A percentile compares a stretch with the other conserved stretches of the same genome.
Evolutionary conservation across 2,329 filamentous ascomycete genomes (phyloP).

Genomic region (Xylaria sp.): DNA sequence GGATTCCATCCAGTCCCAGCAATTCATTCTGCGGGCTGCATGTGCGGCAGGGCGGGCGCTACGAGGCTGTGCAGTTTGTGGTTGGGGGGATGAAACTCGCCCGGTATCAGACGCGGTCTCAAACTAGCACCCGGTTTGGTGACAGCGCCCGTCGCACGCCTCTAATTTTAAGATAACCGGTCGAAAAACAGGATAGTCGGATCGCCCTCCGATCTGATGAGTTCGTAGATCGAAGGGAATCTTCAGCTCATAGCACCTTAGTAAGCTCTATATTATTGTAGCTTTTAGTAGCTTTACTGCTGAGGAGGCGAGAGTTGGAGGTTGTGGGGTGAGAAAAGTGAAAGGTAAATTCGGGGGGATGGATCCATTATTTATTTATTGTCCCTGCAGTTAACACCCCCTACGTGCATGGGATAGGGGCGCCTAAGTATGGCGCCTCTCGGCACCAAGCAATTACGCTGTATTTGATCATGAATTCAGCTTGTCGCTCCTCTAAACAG

Average conservation of each 20-base stretch:
- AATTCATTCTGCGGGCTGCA: not conserved
- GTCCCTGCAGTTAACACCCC: too few relatives aligned
- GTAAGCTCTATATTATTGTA: too few relatives aligned
- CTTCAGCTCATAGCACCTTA: not conserved
- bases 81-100: constrained; percentile 16
- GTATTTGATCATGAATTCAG: too few relatives aligned
- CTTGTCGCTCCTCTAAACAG: too few relatives aligned
- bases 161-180: not conserved
- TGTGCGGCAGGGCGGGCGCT: constrained; percentile 4
- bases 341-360: too few relatives aligned
- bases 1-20: constrained; percentile 3
- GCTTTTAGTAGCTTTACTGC: too few relatives aligned
- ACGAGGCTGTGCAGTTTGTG: constrained; percentile 50
- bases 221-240: not conserved
- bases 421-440: too few relatives aligned
- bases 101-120: constrained; percentile 23
- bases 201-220: not conserved
- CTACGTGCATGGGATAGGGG: too few relatives aligned
- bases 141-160: not conserved
- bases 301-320: too few relatives aligned
- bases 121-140: constrained; percentile 7
- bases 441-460: too few relatives aligned
- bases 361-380: too few relatives aligned
- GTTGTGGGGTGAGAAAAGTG: too few relatives aligned
- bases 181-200: not conserved